Base-by-base conservation (phyloP, 768 basidiomycete genomes). In the Termitomyces heimii region DNA sequence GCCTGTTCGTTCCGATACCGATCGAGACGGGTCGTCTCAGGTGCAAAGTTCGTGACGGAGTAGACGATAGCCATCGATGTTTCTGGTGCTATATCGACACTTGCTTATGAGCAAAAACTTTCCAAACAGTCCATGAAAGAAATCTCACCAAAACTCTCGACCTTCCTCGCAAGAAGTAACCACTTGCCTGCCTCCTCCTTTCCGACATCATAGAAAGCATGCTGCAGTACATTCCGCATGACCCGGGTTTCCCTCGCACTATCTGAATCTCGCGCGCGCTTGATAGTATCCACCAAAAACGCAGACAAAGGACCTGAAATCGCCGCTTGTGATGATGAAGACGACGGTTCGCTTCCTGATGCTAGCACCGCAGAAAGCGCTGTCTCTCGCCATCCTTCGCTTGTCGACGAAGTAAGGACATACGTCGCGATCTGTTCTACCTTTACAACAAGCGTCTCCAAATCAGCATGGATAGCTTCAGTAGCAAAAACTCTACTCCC, bases 1-100 rank as follows among this genome's bases (percentile, higher is more conserved):
- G 96, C 95, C 10, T 95, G 78, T 70, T 97, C 94, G 67, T 95
- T 97, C 20, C 94, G 82, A 65, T 88, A 89, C 20, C 92, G 79
- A 62, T 90, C 87, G 24, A 96, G 77, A 20, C 82, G 82, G 0
- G 80, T 81, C 8, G 84, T 83, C 61, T 94, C 93, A 1, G 84
- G 77, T 0, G 85, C 84, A 24, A 80, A 78, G 22, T 75, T 71
- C 10, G 84, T 78, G 42, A 94, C 71, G 3, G 85, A 81, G 9
- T 77, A 71, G 7, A 88, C 68, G 54, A 97, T 80, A 1, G 85
- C 81, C 62, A 92, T 77, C 0, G 86, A 77, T 0, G 87, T 80
- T 63, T 85, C 77, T 0, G 89, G 86, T 2, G 87, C 94, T 95
- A 22, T 9, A 16, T 20, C 5, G 8, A 49, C 3, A 22, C 7